Conservation (phyloP, 371 early-diverging fungal genomes). For the Entomophthora muscae region DNA sequence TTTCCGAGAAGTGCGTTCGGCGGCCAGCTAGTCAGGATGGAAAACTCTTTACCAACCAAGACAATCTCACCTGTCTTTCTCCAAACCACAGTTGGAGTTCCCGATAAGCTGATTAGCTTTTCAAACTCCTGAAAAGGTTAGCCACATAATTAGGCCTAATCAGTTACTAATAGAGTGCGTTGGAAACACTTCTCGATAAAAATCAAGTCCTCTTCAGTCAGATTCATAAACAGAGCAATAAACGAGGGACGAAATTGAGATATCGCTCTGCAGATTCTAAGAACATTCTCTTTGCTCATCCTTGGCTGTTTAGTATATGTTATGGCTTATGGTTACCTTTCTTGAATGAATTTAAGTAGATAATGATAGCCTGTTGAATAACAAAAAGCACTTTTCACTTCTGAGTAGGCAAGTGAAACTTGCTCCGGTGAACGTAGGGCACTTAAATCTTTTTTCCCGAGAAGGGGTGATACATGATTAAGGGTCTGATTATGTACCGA, state of each 20-base stretch:
- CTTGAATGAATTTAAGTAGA: constrained; percentile 51
- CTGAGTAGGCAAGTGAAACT: no score
- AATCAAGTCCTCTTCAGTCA: constrained; percentile 76
- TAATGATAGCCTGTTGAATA: constrained; percentile 82
- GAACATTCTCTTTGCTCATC: constrained; percentile 66
- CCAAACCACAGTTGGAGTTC: constrained; percentile 92
- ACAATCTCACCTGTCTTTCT: constrained; percentile 82
- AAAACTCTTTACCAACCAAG: constrained; percentile 81
- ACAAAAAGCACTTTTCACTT: constrained; percentile 55
- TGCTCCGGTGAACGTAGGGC: no score
- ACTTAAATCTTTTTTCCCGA: no score
- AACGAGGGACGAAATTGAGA: constrained; percentile 78
- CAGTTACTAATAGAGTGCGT: constrained; percentile 50
- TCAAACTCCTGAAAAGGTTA: constrained; percentile 54
- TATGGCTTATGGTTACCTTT: constrained; percentile 27
- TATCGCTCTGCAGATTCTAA: constrained; percentile 70
- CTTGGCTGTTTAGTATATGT: constrained; percentile 17
- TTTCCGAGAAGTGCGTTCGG: no score
- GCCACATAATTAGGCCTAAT: not conserved
- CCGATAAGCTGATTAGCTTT: constrained; percentile 73
- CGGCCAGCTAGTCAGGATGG: constrained; percentile 69
- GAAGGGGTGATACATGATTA: no score
- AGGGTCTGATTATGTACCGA: no score
- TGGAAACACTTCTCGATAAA: constrained; percentile 89
- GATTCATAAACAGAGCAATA: constrained; percentile 72